phyloP scores from a whole-genome alignment of 352 stramenopile genomes.

The Phytophthora nicotianae region DNA sequence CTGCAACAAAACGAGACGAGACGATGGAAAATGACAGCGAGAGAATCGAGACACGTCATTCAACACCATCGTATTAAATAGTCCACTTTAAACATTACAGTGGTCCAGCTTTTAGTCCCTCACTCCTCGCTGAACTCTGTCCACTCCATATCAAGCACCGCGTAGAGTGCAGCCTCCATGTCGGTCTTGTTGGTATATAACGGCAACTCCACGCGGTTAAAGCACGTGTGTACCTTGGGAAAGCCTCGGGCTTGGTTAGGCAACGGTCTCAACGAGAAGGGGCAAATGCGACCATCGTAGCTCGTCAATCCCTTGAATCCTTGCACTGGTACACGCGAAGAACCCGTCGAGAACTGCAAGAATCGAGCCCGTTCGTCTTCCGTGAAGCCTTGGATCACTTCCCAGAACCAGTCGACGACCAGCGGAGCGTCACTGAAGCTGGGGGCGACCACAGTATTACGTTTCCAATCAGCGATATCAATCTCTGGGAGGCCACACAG shows the following conservation, averaged over 20 bases:
- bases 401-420: conserved; percentile 82
- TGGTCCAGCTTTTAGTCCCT: conserved; percentile 2
- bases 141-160: conserved; percentile 96
- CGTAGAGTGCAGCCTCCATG: conserved; percentile 93
- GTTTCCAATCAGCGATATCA: conserved; percentile 89
- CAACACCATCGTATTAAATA: conserved; percentile 33
- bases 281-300: conserved; percentile 83
- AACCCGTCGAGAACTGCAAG: conserved; percentile 88
- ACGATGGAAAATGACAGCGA: conserved; percentile 16
- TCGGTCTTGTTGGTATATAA: conserved; percentile 88
- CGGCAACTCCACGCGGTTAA: conserved; percentile 83
- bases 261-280: conserved; percentile 69
- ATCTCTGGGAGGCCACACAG: conserved; percentile 87
- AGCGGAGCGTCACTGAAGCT: conserved; percentile 50
- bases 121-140: conserved; percentile 93
- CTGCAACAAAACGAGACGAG: conserved; percentile 12
- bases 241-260: conserved; percentile 66
- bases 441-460: conserved; percentile 66
- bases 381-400: conserved; percentile 55
- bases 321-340: conserved; percentile 84
- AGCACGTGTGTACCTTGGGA: conserved; percentile 83
- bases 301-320: conserved; percentile 84
- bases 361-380: conserved; percentile 83
- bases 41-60: conserved; percentile 8
- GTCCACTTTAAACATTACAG: conserved; percentile 18